Evolutionary conservation across 345 rosid species (phyloP).

Genomic region (Streptanthus diversifolius): DNA sequence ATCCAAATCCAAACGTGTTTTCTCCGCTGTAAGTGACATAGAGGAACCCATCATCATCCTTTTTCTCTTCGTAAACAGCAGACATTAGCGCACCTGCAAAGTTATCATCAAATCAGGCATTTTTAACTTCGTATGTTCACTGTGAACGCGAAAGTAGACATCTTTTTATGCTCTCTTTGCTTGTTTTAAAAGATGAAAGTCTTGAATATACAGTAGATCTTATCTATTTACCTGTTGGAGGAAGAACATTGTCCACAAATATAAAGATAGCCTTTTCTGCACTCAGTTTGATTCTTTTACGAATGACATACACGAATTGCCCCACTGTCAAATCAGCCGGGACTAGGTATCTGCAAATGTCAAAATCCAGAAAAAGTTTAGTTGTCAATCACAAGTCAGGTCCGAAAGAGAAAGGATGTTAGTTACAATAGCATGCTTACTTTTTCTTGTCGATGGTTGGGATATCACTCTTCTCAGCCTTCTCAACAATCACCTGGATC

Average conservation of each 20-base stretch:
- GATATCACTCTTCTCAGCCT: conserved; percentile 74
- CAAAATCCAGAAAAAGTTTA: not conserved
- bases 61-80: conserved; percentile 73
- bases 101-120: not conserved
- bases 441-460: conserved; percentile 84
- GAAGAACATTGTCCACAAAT: conserved; percentile 77
- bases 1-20: conserved; percentile 63
- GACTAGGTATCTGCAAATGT: conserved; percentile 59
- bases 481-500: conserved; percentile 80
- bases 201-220: not conserved
- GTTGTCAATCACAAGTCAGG: conserved; percentile 7
- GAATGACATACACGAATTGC: conserved; percentile 82
- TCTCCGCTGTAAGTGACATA: conserved; percentile 87
- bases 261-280: conserved; percentile 86
- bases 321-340: conserved; percentile 88
- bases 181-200: not conserved
- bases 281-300: conserved; percentile 78
- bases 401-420: not conserved
- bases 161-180: not conserved
- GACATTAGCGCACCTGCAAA: conserved; percentile 72
- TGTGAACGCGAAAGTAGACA: not conserved
- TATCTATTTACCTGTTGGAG: conserved; percentile 57
- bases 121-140: not conserved
- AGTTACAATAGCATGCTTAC: conserved; percentile 37
- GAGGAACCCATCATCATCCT: conserved; percentile 86